Evolutionary conservation across 2,329 filamentous ascomycete species (phyloP), one percentile per base, ranked within the genome.

Genomic region (Epichloe glyceriae): DNA sequence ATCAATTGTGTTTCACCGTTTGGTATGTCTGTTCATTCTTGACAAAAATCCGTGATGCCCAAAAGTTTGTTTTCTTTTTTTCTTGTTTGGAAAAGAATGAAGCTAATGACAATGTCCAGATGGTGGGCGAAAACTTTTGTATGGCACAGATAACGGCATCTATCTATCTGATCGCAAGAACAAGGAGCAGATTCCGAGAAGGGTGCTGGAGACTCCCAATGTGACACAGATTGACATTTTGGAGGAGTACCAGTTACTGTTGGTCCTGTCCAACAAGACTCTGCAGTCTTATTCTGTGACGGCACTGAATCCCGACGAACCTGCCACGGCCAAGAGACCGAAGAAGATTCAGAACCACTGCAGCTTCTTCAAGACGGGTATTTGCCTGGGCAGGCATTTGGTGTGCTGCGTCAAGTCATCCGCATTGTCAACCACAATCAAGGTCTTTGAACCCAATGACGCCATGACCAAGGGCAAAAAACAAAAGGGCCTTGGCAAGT

Each of bases 361-460:
- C 68, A 96, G 91, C 67, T 98, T 97, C 73, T 98, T 98, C 81
- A 95, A 94, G 70, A 86, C 89, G 17, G 93, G 93, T 39, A 94
- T 96, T 61, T 97, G 93, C 64, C 78, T 96, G 53, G 90, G 93
- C 35, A 81, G 93, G 55, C 93, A 97, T 64, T 75, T 98, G 50
- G 93, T 98, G 33, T 97, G 91, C 70, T 94, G 88, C 59, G 93
- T 97, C 62, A 97, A 95, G 73, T 95, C 88, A 40, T 91, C 86
- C 17, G 87, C 90, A 3, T 73, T 97, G 34, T 95, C 88, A 49
- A 95, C 88, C 14, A 97, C 91, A 2, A 95, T 98, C 73, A 97
- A 97, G 70, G 93, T 97, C n/a, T 97, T 88, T 68, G 91, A 98
- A 70, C 93, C 93, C 1, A 95, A 95, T 70, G 93, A 97, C 64